Evolutionary conservation across 352 stramenopile genomes (phyloP).

Genomic region (Poterioochromonas sp.): DNA sequence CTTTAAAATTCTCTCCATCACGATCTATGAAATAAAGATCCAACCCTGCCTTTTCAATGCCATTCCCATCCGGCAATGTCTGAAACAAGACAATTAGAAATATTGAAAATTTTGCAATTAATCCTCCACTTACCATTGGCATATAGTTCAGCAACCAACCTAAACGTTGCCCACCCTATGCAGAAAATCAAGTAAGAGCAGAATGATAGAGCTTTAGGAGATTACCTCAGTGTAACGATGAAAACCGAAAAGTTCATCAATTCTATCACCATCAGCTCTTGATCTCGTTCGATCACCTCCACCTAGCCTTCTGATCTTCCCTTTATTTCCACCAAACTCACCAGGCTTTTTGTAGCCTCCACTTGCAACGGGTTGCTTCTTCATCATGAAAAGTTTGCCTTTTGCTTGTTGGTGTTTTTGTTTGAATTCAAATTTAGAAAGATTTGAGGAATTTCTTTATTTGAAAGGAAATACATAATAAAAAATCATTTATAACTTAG

Average conservation of each 20-base stretch:
- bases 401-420: no score
- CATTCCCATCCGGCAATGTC: conserved; percentile 43
- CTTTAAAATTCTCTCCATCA: conserved; percentile 86
- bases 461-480: no score
- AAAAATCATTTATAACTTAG: no score
- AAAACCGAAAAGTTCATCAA: conserved; percentile 17
- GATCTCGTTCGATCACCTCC: no score
- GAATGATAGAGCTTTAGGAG: no score
- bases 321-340: no score
- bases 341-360: no score
- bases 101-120: not conserved
- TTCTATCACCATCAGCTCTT: not conserved
- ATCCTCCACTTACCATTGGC: not conserved
- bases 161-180: not conserved
- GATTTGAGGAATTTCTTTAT: no score
- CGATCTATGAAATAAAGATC: conserved; percentile 91
- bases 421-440: no score
- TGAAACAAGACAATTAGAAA: not conserved
- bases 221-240: not conserved
- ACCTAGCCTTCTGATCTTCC: no score
- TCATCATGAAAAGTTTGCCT: no score
- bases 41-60: conserved; percentile 68
- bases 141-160: conserved; percentile 29
- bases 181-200: not conserved
- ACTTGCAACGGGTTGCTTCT: no score